A percentile compares a stretch with the other conserved stretches of the same genome.
Evolutionary conservation across 2,329 filamentous ascomycete genomes (phyloP).

Genomic region (Penicillium sclerotigenum): DNA sequence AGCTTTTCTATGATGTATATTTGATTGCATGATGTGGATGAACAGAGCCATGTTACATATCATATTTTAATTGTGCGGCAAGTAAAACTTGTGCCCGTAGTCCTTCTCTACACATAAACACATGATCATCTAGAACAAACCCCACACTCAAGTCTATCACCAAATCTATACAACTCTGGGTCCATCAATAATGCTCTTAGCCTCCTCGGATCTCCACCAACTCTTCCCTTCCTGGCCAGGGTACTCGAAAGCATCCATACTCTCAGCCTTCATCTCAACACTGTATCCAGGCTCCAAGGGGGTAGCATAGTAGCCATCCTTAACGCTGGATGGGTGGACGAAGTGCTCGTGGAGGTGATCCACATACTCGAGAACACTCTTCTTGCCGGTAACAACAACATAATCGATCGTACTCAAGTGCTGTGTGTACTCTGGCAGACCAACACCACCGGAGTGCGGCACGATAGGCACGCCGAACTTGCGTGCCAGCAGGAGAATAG

Average conservation of each 20-base stretch:
- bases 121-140: slow-evolving; percentile 3
- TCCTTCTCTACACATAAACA: too few relatives aligned
- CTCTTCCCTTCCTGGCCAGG: slow-evolving; percentile 74
- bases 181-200: slow-evolving; percentile 68
- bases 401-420: slow-evolving; percentile 92
- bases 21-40: not conserved
- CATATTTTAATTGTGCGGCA: too few relatives aligned
- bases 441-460: slow-evolving; percentile 84
- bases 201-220: slow-evolving; percentile 82
- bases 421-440: slow-evolving; percentile 89
- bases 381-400: slow-evolving; percentile 77
- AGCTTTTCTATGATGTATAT: not conserved
- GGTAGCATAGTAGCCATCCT: slow-evolving; percentile 84
- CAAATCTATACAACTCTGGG: slow-evolving; percentile 33
- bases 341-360: slow-evolving; percentile 95
- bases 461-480: slow-evolving; percentile 74
- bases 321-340: slow-evolving; percentile 72
- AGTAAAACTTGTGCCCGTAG: too few relatives aligned
- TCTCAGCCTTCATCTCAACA: slow-evolving; percentile 88
- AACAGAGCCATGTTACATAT: too few relatives aligned
- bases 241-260: slow-evolving; percentile 75
- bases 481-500: slow-evolving; percentile 77
- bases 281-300: slow-evolving; percentile 80
- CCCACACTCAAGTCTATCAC: not conserved
- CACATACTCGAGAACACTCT: slow-evolving; percentile 82